Evolutionary conservation across 140 eudicot genomes (phyloP), one percentile per base, ranked within the genome.

Genomic region (Flaveria floridana): DNA sequence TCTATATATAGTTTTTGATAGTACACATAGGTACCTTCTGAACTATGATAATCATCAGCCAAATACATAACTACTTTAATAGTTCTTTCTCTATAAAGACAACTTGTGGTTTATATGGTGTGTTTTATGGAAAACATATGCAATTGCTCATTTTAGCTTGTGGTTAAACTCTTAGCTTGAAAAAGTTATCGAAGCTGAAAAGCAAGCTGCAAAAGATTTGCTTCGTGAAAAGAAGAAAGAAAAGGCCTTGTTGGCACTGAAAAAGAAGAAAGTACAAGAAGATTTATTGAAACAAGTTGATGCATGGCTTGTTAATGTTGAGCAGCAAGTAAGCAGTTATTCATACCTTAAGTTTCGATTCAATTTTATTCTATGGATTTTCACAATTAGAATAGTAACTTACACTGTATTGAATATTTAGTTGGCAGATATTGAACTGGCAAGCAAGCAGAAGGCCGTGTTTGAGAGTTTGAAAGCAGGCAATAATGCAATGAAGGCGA

Each of bases 181-280:
- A 47, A 89, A 86, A 65, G 99, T 94, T 51, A 94, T 94, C 14
- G 96, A 90, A 72, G 99, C 98, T 76, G 98, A 93, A 84, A 94
- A 84, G 78, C 91, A 87, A 84, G 99, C 96, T 67, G 99, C 99
- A 50, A 90, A 85, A 81, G 97, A 90, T 72, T 83, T 94, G 75
- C 84, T 94, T 65, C 99, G 96, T 79, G 99, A 94, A 70, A 94
- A 90, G 94, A 94, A 86, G 87, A 94, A 94, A 82, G 99, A 94
- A 2, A 86, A 92, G 79, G 97, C 99, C 12, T 85, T 94, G 77
- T 77, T 94, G 39, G 89, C 99, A 11, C 73, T 94, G 69, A 94
- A 84, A 82, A 94, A 94, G 83, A 94, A 94, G 86, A 94, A 84
- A 71, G 97, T 85, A 52, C 99, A 94, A 82, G 99, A 94, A 84